phyloP scores from a whole-genome alignment of 2,329 filamentous ascomycete genomes.

The Fusarium denticulatum region DNA sequence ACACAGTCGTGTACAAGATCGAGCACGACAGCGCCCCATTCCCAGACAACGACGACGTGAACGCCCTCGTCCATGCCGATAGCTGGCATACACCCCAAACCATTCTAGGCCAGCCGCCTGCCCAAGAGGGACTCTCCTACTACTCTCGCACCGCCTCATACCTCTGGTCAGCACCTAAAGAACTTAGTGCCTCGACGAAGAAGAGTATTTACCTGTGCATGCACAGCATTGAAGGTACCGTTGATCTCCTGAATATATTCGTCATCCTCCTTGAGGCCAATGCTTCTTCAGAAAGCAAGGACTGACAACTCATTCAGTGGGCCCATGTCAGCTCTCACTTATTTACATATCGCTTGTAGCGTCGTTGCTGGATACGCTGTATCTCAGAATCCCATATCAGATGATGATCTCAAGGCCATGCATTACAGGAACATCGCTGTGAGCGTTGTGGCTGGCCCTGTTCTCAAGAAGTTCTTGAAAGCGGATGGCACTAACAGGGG shows the following conservation, averaged over 20 bases:
- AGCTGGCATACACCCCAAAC: neutral
- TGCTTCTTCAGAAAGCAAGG: neutral
- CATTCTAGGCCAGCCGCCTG: neutral
- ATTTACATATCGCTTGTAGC: fast-evolving
- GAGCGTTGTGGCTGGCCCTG: fast-evolving
- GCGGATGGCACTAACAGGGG: too few species aligned
- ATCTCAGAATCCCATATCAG: fast-evolving
- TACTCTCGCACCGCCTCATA: fast-evolving
- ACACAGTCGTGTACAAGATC: fast-evolving
- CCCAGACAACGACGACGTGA: neutral
- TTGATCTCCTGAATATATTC: neutral
- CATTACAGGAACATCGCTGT: neutral
- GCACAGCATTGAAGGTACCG: too few species aligned
- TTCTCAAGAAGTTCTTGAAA: neutral
- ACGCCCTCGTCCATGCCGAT: fast-evolving
- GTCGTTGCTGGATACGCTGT: neutral
- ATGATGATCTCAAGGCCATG: neutral
- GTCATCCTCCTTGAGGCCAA: neutral
- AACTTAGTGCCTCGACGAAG: fast-evolving
- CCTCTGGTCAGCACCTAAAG: neutral
- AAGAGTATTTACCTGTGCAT: too few species aligned
- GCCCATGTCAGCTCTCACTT: fast-evolving
- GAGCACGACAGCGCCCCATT: neutral
- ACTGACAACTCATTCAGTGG: too few species aligned
- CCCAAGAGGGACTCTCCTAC: neutral